phyloP scores from a whole-genome alignment of 495 filamentous ascomycete species.

The Pseudevernia furfuracea region DNA sequence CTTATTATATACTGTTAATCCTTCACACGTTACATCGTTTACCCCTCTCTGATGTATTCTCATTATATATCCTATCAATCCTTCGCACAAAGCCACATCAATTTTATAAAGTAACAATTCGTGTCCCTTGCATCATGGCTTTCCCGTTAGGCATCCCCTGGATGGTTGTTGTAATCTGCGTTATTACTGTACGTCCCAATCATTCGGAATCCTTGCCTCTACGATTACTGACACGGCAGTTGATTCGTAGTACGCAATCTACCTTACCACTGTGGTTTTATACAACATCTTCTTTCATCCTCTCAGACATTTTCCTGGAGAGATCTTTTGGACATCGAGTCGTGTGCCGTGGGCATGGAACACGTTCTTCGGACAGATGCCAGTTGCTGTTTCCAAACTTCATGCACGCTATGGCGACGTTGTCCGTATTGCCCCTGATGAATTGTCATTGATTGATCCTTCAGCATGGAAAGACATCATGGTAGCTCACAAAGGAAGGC shows the following conservation, averaged over 20 bases:
- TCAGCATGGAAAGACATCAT: constrained; percentile 1
- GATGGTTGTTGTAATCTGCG: background rate
- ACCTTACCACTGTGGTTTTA: background rate
- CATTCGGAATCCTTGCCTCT: background rate
- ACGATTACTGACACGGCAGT: background rate
- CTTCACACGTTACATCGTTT: no score
- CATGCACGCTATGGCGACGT: constrained; percentile 31
- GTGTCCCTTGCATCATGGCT: background rate
- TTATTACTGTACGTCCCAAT: background rate
- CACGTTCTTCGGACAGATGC: background rate
- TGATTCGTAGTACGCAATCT: background rate
- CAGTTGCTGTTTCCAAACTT: background rate
- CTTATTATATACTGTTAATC: no score
- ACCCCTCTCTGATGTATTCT: no score
- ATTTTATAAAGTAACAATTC: background rate
- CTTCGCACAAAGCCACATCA: background rate
- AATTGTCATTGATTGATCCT: constrained; percentile 29
- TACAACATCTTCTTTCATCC: background rate
- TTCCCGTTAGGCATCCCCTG: background rate
- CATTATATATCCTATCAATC: no score
- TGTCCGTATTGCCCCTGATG: constrained; percentile 33
- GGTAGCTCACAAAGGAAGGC: background rate
- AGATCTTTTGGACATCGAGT: background rate
- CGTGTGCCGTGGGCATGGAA: background rate
- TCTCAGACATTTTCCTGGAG: background rate